phyloP scores from a whole-genome alignment of 1,139 yeast species.

The Geotrichum restrictum region DNA sequence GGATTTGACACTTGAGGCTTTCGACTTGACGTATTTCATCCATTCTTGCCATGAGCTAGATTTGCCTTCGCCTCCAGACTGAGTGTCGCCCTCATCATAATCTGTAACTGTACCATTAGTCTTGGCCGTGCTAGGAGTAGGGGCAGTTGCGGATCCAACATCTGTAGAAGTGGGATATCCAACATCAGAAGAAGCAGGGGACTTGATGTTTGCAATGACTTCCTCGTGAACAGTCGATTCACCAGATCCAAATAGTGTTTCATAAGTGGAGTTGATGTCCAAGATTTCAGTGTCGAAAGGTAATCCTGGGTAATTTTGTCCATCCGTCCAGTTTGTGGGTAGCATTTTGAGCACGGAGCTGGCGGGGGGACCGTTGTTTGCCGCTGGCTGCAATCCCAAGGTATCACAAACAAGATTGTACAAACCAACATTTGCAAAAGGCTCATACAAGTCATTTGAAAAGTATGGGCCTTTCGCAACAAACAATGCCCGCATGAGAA shows the following conservation, averaged over 20 bases:
- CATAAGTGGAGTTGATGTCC: conserved; percentile 36
- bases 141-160: not conserved
- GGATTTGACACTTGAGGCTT: conserved; percentile 15
- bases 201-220: conserved; percentile 17
- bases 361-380: conserved; percentile 57
- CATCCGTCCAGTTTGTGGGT: conserved; percentile 52
- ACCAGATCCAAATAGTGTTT: conserved; percentile 26
- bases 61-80: not conserved
- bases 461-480: conserved; percentile 67
- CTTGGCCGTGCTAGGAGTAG: not conserved
- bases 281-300: conserved; percentile 41
- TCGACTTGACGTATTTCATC: conserved; percentile 24
- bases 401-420: conserved; percentile 73
- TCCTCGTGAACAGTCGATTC: conserved; percentile 17
- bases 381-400: conserved; percentile 52
- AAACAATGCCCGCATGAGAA: conserved; percentile 79
- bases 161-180: conserved; percentile 9
- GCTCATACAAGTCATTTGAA: conserved; percentile 44
- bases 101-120: conserved; percentile 24
- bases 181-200: conserved; percentile 4
- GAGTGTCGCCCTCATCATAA: conserved; percentile 14
- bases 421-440: conserved; percentile 69
- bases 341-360: conserved; percentile 4
- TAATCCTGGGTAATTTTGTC: conserved; percentile 54
- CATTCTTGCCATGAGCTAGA: conserved; percentile 13